Evolutionary conservation across 2,329 filamentous ascomycete genomes (phyloP), one percentile per base, ranked within the genome.

Genomic region (Myriosclerotinia curreyana): DNA sequence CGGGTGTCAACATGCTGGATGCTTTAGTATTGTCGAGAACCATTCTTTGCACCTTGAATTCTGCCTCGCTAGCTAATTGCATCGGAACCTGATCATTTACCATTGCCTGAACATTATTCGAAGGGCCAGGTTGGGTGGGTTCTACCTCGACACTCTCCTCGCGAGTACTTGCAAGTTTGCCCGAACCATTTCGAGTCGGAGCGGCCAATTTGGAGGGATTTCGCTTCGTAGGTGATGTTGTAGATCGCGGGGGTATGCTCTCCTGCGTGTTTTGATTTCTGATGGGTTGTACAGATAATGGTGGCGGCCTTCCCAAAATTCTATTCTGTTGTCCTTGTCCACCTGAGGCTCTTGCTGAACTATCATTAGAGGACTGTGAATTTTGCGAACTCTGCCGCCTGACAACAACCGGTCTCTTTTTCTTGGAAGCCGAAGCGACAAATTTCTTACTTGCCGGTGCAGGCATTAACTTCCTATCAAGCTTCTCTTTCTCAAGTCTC

Each of bases 371-470:
- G 44, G 71, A 71, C 61, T 74, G 82, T 1, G 82, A 83, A 68
- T 79, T 83, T 63, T 74, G 82, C 1, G 82, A 83, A 67, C 79
- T 83, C 46, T 76, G 74, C 42, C 79, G 78, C 54, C 80, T 78
- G 17, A 78, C 73, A 65, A 83, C 74, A 11, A 78, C 74, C 0
- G 81, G 79, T 52, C 80, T 77, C 60, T 80, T 77, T 70, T 79
- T 83, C 6, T 77, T 76, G 1, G 76, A 73, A 14, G 67, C 66
- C 14, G 76, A 78, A 5, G 78, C 79, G 25, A 82, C 77, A 65
- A 81, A 78, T 50, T 78, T 78, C 62, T 78, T 80, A 8, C 67
- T 63, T 61, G 56, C n/a, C 12, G 36, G 46, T 31, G 34, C 40
- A 49, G 50, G 40, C 25, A 40, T 25, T 22, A 52, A 22, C 36